Conservation (phyloP, 208 protist genomes). For the Vickermania ingenoplastis region DNA sequence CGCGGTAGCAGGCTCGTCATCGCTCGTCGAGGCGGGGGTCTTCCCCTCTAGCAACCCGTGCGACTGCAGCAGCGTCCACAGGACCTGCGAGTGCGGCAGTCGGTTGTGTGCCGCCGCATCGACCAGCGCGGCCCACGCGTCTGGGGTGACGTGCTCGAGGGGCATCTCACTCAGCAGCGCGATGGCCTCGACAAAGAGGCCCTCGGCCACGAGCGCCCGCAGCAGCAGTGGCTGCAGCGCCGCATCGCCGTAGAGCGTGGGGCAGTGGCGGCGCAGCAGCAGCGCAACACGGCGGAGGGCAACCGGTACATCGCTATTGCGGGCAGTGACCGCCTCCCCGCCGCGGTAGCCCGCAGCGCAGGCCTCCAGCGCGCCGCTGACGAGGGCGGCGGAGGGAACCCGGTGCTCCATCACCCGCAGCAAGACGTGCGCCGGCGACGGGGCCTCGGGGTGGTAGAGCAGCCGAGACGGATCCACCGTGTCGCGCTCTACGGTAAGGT, state of each 20-base stretch:
- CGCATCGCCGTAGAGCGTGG: slow-evolving; percentile 26
- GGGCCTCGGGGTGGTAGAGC: slow-evolving; percentile 52
- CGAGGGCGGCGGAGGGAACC: slow-evolving; percentile 34
- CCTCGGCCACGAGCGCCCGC: slow-evolving; percentile 30
- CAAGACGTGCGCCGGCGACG: slow-evolving; percentile 42
- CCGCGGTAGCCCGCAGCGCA: slow-evolving; percentile 1
- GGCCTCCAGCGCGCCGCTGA: slow-evolving; percentile 25
- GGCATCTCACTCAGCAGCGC: slow-evolving; percentile 32
- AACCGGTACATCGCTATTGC: slow-evolving; percentile 11
- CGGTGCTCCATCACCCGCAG: slow-evolving; percentile 34
- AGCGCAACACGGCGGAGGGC: slow-evolving; percentile 15
- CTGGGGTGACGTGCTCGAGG: slow-evolving; percentile 36
- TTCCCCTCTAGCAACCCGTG: not conserved
- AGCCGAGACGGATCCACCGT: slow-evolving; percentile 22
- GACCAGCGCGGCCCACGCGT: slow-evolving; percentile 37
- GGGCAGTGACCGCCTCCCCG: slow-evolving; percentile 2
- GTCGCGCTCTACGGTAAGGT: slow-evolving; percentile 52
- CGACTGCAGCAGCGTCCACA: slow-evolving; percentile 36
- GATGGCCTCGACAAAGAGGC: slow-evolving; percentile 30
- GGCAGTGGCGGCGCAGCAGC: slow-evolving; percentile 11
- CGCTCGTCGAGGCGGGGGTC: slow-evolving; percentile 1
- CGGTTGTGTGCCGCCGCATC: slow-evolving; percentile 37
- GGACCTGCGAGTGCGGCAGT: slow-evolving; percentile 48
- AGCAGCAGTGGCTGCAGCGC: slow-evolving; percentile 36
- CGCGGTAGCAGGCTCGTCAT: slow-evolving; percentile 6